phyloP scores from a whole-genome alignment of 2,329 filamentous ascomycete species.

The Fusarium globosum region DNA sequence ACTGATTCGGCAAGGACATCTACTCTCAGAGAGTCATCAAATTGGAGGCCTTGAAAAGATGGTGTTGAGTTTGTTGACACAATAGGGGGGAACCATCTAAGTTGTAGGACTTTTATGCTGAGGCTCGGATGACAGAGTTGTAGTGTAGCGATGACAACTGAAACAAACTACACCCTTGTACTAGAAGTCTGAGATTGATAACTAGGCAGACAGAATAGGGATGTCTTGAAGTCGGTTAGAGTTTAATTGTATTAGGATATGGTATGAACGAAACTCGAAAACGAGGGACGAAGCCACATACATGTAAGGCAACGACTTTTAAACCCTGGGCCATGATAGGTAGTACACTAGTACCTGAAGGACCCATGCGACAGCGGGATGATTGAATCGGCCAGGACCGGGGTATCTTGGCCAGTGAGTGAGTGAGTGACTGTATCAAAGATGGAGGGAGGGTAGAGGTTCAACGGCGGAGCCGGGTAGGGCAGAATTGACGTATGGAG shows the following conservation, averaged over 20 bases:
- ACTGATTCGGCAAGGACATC: constrained; percentile 42
- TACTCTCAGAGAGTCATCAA: constrained; percentile 35
- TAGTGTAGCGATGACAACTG: neutral
- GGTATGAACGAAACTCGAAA: constrained; percentile 19
- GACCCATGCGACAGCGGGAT: constrained; percentile 41
- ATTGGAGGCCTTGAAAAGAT: constrained; percentile 1
- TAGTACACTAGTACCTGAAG: constrained; percentile 26
- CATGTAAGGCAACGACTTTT: constrained; percentile 37
- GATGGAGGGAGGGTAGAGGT: constrained; percentile 26
- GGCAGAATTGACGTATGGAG: constrained; percentile 42
- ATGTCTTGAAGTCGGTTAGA: constrained; percentile 5
- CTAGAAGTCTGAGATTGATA: neutral
- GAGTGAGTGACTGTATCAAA: constrained; percentile 20
- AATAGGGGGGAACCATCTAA: constrained; percentile 1
- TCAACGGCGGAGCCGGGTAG: constrained; percentile 31
- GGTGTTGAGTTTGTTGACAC: neutral
- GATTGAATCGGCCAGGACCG: constrained; percentile 38
- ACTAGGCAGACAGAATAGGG: constrained; percentile 15
- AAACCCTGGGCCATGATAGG: constrained; percentile 26
- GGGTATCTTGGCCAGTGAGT: constrained; percentile 20
- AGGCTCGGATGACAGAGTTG: neutral
- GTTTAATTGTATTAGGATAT: constrained; percentile 17
- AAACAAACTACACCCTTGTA: neutral
- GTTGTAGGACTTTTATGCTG: constrained; percentile 8
- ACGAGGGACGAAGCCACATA: constrained; percentile 36